These are phyloP conservation scores for Tylopilus subfusipes DNA, from an alignment of 768 basidiomycete species.

Conservation along the genomic window DNA sequence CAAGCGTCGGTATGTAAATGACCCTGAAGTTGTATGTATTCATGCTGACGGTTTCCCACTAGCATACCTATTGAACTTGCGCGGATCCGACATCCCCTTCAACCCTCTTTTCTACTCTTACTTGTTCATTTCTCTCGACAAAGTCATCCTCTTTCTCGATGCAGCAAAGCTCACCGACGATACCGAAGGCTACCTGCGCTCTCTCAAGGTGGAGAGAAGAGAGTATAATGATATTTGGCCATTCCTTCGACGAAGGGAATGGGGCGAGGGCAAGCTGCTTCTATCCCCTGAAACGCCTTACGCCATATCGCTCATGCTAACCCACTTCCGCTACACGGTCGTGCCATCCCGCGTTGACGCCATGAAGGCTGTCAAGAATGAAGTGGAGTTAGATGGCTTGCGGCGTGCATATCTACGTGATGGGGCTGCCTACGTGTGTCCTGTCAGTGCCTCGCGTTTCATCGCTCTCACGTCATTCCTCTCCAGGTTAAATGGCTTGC, in stretches of 20 bases:
- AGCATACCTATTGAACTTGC: constrained; percentile 87
- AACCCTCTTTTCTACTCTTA: constrained; percentile 93
- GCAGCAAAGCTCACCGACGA: constrained; percentile 56
- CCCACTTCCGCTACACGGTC: constrained; percentile 76
- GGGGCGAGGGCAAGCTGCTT: constrained; percentile 78
- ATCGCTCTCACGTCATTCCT: constrained; percentile 10
- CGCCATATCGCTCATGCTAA: constrained; percentile 82
- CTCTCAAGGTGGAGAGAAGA: constrained; percentile 52
- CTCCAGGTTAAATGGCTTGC: constrained; percentile 76
- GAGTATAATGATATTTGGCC: constrained; percentile 80
- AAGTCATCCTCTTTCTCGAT: constrained; percentile 77
- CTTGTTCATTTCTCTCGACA: constrained; percentile 62
- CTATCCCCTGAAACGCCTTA: constrained; percentile 74
- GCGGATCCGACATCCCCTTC: constrained; percentile 86
- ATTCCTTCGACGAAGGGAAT: constrained; percentile 69
- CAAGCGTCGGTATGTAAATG: constrained; percentile 58
- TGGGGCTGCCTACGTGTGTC: constrained; percentile 76
- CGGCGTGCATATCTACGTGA: constrained; percentile 84
- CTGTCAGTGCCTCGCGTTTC: constrained; percentile 9
- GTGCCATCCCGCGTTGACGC: constrained; percentile 66
- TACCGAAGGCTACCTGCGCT: constrained; percentile 54
- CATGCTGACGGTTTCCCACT: constrained; percentile 10
- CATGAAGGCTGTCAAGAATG: constrained; percentile 87
- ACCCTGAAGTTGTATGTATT: neutral
- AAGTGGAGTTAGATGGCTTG: constrained; percentile 79